phyloP scores from a whole-genome alignment of 2,329 filamentous ascomycete genomes.

The Aureobasidium sp. region DNA sequence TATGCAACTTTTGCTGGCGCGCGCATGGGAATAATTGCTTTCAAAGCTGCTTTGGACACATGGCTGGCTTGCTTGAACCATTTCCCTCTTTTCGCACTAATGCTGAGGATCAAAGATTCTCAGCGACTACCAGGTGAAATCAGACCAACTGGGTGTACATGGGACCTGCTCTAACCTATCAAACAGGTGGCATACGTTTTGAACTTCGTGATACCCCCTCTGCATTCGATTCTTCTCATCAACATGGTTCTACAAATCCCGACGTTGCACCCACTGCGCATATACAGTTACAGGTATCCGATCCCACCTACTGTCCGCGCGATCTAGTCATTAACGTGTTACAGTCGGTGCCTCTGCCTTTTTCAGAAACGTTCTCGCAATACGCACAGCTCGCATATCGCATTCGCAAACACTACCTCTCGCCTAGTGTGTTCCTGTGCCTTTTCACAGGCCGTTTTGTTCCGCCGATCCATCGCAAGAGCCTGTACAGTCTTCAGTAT shows the following conservation, averaged over 20 bases:
- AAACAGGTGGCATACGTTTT: constrained; percentile 67
- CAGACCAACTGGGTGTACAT: background rate
- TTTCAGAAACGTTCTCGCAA: constrained; percentile 92
- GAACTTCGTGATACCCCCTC: constrained; percentile 69
- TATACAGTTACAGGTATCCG: constrained; percentile 73
- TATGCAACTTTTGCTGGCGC: constrained; percentile 94
- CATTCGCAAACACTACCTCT: constrained; percentile 91
- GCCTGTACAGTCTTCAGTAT: constrained; percentile 93
- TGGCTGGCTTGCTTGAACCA: constrained; percentile 91
- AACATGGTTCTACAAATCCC: background rate
- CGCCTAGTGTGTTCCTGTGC: constrained; percentile 78
- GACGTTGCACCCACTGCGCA: constrained; percentile 61
- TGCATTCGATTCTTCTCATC: constrained; percentile 19
- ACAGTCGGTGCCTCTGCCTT: constrained; percentile 79
- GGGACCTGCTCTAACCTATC: background rate
- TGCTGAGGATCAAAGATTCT: constrained; percentile 92
- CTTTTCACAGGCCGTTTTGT: constrained; percentile 87
- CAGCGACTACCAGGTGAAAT: constrained; percentile 69
- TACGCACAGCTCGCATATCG: constrained; percentile 93
- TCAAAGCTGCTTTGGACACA: constrained; percentile 89
- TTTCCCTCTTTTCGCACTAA: constrained; percentile 93
- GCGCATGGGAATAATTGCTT: constrained; percentile 85
- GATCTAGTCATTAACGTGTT: constrained; percentile 3
- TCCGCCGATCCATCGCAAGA: constrained; percentile 88
- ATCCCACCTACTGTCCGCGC: background rate